Conservation (phyloP, 495 filamentous ascomycete species). For the Penicillium lividum region DNA sequence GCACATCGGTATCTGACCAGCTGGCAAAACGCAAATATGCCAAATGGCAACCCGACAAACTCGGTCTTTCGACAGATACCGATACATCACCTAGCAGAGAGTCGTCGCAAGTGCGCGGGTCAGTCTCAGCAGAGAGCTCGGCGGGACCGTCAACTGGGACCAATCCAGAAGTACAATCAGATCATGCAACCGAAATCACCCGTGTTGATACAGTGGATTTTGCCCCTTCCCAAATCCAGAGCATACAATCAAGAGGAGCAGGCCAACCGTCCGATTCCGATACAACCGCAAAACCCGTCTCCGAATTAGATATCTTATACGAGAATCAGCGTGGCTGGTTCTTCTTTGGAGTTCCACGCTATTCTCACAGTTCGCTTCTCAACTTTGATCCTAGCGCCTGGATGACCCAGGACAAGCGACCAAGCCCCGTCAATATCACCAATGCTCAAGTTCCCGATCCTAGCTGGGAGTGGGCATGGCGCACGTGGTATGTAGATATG, state of each 20-base stretch:
- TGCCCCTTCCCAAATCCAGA: slow-evolving; percentile 18
- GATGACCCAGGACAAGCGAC: slow-evolving; percentile 71
- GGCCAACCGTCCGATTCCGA: slow-evolving; percentile 15
- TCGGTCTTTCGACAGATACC: slow-evolving; percentile 32
- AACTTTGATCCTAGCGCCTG: slow-evolving; percentile 84
- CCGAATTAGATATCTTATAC: slow-evolving; percentile 84
- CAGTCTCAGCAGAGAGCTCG: slow-evolving; percentile 27
- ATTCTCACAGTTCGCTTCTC: slow-evolving; percentile 81
- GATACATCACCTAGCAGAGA: slow-evolving; percentile 23
- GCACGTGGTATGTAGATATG: slow-evolving; percentile 91
- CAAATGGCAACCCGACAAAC: slow-evolving; percentile 59
- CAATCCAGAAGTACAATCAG: slow-evolving; percentile 8
- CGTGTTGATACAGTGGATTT: slow-evolving; percentile 22
- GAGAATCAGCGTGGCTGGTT: slow-evolving; percentile 90
- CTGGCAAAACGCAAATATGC: slow-evolving; percentile 59
- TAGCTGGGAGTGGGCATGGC: slow-evolving; percentile 95
- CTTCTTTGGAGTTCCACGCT: slow-evolving; percentile 84
- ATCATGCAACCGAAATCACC: slow-evolving; percentile 10
- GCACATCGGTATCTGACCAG: slow-evolving; percentile 46
- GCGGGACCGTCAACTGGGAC: slow-evolving; percentile 12
- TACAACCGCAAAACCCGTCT: slow-evolving; percentile 10
- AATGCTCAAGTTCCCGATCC: slow-evolving; percentile 94
- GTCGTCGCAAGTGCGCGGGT: slow-evolving; percentile 22
- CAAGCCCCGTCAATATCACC: slow-evolving; percentile 80
- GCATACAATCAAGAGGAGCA: slow-evolving; percentile 19